Conservation (phyloP, 495 filamentous ascomycete species). For the Podospora pseudopauciseta region DNA sequence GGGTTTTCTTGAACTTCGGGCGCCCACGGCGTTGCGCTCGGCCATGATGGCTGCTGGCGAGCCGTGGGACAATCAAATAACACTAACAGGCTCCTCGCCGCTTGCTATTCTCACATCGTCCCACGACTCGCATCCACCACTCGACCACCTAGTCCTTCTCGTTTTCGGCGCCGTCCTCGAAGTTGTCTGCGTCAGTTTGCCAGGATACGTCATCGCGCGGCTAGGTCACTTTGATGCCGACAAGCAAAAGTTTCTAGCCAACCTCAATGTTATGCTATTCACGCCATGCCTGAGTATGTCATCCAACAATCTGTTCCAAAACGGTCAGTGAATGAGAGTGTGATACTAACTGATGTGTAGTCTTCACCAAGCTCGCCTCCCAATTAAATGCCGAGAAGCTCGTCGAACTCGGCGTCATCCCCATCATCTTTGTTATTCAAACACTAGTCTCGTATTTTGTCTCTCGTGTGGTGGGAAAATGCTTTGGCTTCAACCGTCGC, state of each 20-base stretch:
- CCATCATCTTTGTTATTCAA: conserved; percentile 85
- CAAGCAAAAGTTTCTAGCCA: conserved; percentile 91
- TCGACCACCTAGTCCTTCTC: conserved; percentile 73
- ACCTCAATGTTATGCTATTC: conserved; percentile 90
- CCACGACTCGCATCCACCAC: conserved; percentile 54
- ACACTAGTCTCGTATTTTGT: conserved; percentile 78
- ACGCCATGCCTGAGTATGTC: conserved; percentile 91
- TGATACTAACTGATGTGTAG: conserved; percentile 39
- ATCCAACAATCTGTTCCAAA: neutral
- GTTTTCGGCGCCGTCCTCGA: conserved; percentile 96
- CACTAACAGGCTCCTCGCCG: conserved; percentile 24
- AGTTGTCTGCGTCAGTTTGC: conserved; percentile 90
- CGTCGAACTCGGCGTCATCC: conserved; percentile 85
- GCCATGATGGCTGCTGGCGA: conserved; percentile 34
- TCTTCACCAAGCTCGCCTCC: conserved; percentile 96
- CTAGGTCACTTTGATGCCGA: conserved; percentile 91
- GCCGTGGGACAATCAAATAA: conserved; percentile 16
- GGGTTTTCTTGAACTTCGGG: conserved; percentile 45
- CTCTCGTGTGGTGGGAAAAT: conserved; percentile 62
- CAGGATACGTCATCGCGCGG: conserved; percentile 89
- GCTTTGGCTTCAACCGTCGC: conserved; percentile 76
- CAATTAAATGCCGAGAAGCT: conserved; percentile 90
- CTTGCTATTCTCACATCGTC: conserved; percentile 32
- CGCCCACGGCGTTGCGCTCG: conserved; percentile 63
- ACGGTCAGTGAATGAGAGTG: neutral